Base-by-base conservation (phyloP, 805 yeast species). In the Sugiyamaella americana region DNA sequence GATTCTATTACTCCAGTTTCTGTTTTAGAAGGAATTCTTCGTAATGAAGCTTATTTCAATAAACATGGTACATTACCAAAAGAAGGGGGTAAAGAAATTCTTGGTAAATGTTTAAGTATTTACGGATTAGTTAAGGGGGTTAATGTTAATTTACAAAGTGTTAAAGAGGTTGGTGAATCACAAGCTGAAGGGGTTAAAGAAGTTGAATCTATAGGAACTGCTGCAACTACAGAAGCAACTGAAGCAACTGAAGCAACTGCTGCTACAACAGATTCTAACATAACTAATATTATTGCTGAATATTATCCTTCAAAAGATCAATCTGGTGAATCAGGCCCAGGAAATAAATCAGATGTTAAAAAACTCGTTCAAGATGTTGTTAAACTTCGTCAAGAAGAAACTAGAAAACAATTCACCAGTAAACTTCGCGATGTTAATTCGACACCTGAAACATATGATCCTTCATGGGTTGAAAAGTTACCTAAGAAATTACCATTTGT, bases 401-500 rank as follows among this genome's bases (percentile, higher is more conserved):
- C 47, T 26, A 46, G 53, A 10, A 38, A 45, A 36, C 16, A 41
- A 17, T 42, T 42, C 43, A 50, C 43, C 40, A 50, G 49, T 44
- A 55, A 37, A 21, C 41, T 32, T 35, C 24, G 40, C 21, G 40
- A 46, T 11, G 37, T 24, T 2, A 48, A 52, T 23, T 48, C 58
- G 5, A 59, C 52, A 21, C 59, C 58, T n/a, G 65, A 68, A 32
- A 71, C 73, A 22, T 75, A 65, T 53, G 73, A 73, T 54, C 68
- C 78, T 40, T 60, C 62, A 8, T 82, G 86, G 86, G 68, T 74
- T 10, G 61, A 69, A 37, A 60, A 63, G 4, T 64, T 82, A 44
- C 66, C 65, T 5, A 61, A 57, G 34, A 65, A 60, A 40, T 79
- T 76, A 50, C 64, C 67, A 19, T 66, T 64, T 32, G 44, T 75